Base-by-base conservation (phyloP, 2,329 filamentous ascomycete species). In the Venturia carpophila region DNA sequence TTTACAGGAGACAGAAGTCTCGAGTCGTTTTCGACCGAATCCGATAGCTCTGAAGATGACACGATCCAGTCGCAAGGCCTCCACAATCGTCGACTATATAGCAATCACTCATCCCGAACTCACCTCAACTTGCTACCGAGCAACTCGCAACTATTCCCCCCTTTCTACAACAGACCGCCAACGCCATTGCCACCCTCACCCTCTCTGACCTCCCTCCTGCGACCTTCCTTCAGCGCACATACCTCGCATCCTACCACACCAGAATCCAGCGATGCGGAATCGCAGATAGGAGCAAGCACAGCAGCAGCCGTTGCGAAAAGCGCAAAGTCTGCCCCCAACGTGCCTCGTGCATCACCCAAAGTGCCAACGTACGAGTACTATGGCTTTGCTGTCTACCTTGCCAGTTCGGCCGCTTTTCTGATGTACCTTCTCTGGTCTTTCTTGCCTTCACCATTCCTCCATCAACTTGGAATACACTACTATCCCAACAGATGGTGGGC, bases 361-460 rank as follows among this genome's bases (percentile, higher is more conserved):
- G 92, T 99, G 2, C 94, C 94, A n/a, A 99, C 94, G 0, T 97
- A 99, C 79, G 94, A 99, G 75, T 99, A 97, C 84, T 97, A 97
- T 75, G 94, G 94, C 74, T 99, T 99, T 78, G 93, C 96, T 64
- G 84, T 99, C 62, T 97, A 99, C 79, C 83, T 99, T 47, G 91
- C 93, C 73, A 92, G 89, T 68, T 91, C 88, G 27, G 80, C 94
- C 63, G 86, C 86, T 1, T 97, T 97, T 74, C 80, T 86, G 15
- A 82, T 87, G 67, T 89, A 88, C 73, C 76, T 88, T 27, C 79
- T 88, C 13, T 97, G 92, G 94, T 89, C 89, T 17, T 97, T 94
- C 77, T 86, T 97, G 6, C 94, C 94, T 0, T 91, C 89, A 30
- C 92, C 92, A 0, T 92, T 97, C 74, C 83, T 99, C 55, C 92